phyloP scores from a whole-genome alignment of 2,329 filamentous ascomycete species.

The Pseudocercospora musae region DNA sequence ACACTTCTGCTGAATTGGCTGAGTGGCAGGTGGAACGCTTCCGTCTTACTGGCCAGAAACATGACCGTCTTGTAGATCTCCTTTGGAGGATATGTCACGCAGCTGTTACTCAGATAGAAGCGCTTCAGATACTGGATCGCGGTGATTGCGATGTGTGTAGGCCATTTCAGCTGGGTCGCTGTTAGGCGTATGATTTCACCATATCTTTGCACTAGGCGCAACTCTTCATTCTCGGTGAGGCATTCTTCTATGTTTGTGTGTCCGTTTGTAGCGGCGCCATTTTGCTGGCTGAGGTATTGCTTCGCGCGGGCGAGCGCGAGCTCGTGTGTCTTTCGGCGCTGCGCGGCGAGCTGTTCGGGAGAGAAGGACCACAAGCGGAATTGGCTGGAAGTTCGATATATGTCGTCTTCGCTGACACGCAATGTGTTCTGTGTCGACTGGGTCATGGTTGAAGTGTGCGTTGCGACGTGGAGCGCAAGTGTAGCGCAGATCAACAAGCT shows the following conservation, averaged over 20 bases:
- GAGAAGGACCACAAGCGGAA: slow-evolving; percentile 93
- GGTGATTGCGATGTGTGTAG: slow-evolving; percentile 64
- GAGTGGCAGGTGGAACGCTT: slow-evolving; percentile 72
- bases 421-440: background rate
- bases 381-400: slow-evolving; percentile 87
- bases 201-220: slow-evolving; percentile 76
- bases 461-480: background rate
- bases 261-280: slow-evolving; percentile 40
- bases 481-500: background rate
- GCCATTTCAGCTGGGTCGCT: slow-evolving; percentile 59
- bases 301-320: slow-evolving; percentile 68
- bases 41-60: slow-evolving; percentile 90
- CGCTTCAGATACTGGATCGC: slow-evolving; percentile 86
- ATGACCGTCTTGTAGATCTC: slow-evolving; percentile 85
- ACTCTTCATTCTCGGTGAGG: slow-evolving; percentile 78
- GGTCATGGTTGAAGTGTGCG: background rate
- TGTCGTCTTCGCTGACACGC: slow-evolving; percentile 75
- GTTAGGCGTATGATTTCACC: slow-evolving; percentile 50
- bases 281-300: slow-evolving; percentile 43
- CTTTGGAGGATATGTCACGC: slow-evolving; percentile 93
- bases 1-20: slow-evolving; percentile 54
- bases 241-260: slow-evolving; percentile 61
- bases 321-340: slow-evolving; percentile 75
- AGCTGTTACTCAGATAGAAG: slow-evolving; percentile 92
- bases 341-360: slow-evolving; percentile 63